Conservation (phyloP, 768 basidiomycete genomes). For the Calocybe gangraenosa region DNA sequence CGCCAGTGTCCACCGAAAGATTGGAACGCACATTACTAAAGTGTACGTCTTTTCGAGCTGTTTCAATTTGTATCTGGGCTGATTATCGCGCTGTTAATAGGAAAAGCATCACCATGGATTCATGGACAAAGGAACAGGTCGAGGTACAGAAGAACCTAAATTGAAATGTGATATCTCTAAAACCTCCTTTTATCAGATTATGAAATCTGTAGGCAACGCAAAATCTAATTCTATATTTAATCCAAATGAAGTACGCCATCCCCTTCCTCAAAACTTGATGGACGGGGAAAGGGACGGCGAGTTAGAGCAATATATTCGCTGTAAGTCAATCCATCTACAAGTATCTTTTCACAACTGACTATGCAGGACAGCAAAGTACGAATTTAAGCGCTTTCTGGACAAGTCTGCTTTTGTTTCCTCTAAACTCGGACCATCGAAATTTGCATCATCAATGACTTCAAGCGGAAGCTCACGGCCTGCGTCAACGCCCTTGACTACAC, state of each 20-base stretch:
- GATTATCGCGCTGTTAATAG: constrained; percentile 33
- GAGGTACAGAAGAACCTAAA: constrained; percentile 51
- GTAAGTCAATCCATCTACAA: constrained; percentile 38
- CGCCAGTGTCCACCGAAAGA: constrained; percentile 90
- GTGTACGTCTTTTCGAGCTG: constrained; percentile 52
- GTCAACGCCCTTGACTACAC: constrained; percentile 20
- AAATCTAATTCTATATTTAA: constrained; percentile 80
- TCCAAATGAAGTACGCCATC: constrained; percentile 77
- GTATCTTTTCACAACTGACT: constrained; percentile 8
- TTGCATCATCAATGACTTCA: constrained; percentile 25
- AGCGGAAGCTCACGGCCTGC: constrained; percentile 16
- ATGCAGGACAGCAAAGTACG: constrained; percentile 64
- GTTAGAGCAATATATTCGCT: constrained; percentile 85
- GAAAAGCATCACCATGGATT: constrained; percentile 86
- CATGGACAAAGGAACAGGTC: constrained; percentile 86
- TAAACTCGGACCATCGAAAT: constrained; percentile 41
- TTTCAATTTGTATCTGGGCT: background rate
- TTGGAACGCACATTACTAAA: constrained; percentile 91
- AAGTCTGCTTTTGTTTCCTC: constrained; percentile 42
- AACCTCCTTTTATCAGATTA: constrained; percentile 41
- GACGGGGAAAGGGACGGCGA: constrained; percentile 85
- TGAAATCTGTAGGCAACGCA: constrained; percentile 78
- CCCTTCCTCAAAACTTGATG: constrained; percentile 76
- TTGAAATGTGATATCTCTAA: constrained; percentile 9
- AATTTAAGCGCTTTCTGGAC: constrained; percentile 66